These are phyloP conservation scores for Eruca vesicaria DNA, from an alignment of 441 rosid species.

Conservation along the genomic window DNA sequence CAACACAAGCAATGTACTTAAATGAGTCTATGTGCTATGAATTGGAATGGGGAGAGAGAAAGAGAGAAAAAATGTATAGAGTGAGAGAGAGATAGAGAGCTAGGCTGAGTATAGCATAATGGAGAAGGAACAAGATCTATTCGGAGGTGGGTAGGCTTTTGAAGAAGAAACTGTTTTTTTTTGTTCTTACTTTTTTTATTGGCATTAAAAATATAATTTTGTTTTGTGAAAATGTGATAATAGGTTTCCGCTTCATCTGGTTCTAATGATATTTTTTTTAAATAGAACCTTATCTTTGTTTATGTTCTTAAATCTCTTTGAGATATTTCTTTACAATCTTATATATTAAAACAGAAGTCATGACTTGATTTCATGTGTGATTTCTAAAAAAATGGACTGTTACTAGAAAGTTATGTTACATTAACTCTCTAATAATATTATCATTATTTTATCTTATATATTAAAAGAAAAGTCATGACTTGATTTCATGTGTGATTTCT, in stretches of 20 bases:
- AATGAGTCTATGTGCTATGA: slow-evolving; percentile 41
- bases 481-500: too few species aligned
- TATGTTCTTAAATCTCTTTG: slow-evolving; percentile 10
- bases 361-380: too few species aligned
- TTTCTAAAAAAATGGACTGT: too few species aligned
- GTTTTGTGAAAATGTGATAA: not conserved
- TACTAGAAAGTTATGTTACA: too few species aligned
- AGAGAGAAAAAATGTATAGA: not conserved
- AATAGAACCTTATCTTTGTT: not conserved
- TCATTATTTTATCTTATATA: too few species aligned
- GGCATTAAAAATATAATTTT: not conserved
- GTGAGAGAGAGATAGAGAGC: not conserved
- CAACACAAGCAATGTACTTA: slow-evolving; percentile 47
- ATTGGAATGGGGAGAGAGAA: slow-evolving; percentile 11
- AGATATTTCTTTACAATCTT: too few species aligned
- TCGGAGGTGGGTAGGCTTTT: slow-evolving; percentile 7
- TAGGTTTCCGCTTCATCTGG: not conserved
- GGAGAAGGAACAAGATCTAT: slow-evolving; percentile 31
- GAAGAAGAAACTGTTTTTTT: slow-evolving; percentile 2
- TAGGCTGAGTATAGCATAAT: slow-evolving; percentile 18
- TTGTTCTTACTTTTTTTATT: not conserved
- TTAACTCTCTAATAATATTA: too few species aligned
- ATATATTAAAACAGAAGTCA: too few species aligned
- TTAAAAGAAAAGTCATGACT: too few species aligned
- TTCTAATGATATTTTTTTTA: not conserved